These are phyloP conservation scores for Limnomonas spitsbergensis DNA, from an alignment of 139 green algal species.

Conservation along the genomic window DNA sequence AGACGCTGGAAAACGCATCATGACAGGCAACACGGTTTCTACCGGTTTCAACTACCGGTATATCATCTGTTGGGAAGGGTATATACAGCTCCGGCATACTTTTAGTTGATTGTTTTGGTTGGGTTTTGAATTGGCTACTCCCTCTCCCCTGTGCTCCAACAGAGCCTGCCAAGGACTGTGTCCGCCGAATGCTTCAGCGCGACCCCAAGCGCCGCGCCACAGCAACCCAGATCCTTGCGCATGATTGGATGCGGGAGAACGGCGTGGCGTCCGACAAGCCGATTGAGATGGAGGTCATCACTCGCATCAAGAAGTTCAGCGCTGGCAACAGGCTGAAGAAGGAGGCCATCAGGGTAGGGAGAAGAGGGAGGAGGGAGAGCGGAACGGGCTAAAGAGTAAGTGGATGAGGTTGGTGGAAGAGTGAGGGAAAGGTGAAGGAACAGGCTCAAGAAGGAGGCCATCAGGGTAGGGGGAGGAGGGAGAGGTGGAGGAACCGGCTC, in stretches of 20 bases:
- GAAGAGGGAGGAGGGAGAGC: slow-evolving; percentile 3
- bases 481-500: too few species aligned
- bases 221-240: slow-evolving; percentile 77
- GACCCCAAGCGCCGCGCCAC: slow-evolving; percentile 79
- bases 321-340: slow-evolving; percentile 96
- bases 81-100: too few species aligned
- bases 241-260: slow-evolving; percentile 90
- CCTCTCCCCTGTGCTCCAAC: too few species aligned
- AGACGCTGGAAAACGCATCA: too few species aligned
- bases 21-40: too few species aligned
- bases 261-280: slow-evolving; percentile 64
- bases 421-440: too few species aligned
- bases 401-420: neutral
- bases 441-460: neutral
- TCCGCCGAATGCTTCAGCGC: slow-evolving; percentile 77
- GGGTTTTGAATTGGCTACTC: too few species aligned
- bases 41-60: too few species aligned
- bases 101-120: too few species aligned
- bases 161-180: slow-evolving; percentile 74
- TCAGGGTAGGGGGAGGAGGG: too few species aligned
- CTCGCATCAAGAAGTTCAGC: slow-evolving; percentile 87
- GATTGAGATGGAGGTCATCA: slow-evolving; percentile 71
- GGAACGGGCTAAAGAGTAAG: neutral
- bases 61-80: too few species aligned
- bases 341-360: slow-evolving; percentile 87